Evolutionary conservation across 345 rosid species (phyloP), one percentile per base, ranked within the genome.

Genomic region (Euphorbia tirucalli): DNA sequence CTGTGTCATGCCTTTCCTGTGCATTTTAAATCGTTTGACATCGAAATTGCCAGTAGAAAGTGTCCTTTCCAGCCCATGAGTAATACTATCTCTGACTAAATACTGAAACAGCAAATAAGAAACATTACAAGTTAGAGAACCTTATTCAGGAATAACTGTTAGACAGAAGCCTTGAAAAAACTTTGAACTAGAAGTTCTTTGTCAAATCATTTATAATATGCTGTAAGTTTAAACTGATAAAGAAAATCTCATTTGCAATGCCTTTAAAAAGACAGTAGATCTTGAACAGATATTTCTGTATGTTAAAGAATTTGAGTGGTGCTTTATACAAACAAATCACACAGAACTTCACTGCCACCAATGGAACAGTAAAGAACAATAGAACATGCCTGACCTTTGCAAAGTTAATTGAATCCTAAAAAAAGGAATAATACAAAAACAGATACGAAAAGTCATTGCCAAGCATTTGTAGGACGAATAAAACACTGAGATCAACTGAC

Each of bases 1-100:
- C 95, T 94, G 97, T 73, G 97, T 84, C 92, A 94, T 86, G 71
- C 98, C 98, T 83, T 94, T 94, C 81, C 95, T 87, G 84, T 90
- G 89, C 98, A 94, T 94, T 80, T 74, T 90, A 85, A 94, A 94
- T 65, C 98, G 88, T 79, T 90, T 83, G 76, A 94, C 83, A 81
- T 92, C 93, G 65, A 90, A 94, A 82, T 94, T 94, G 7, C 97
- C 97, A 15, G 96, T 90, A 46, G 97, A 94, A 75, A 94, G 96
- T 59, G 98, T 82, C 82, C 97, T 87, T 75, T 92, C 97, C 49
- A 94, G 82, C 70, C 92, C 95, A 44, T 57, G 11, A 14, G 92
- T 74, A 49, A 92, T 90, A 21, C 0, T 77, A 0, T 88, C 90
- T 75, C 74, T 77, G 69, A 48, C 55, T 43, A 92, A 64, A 74